Base-by-base conservation (phyloP, 805 yeast genomes). In the Ogataea naganishii region DNA sequence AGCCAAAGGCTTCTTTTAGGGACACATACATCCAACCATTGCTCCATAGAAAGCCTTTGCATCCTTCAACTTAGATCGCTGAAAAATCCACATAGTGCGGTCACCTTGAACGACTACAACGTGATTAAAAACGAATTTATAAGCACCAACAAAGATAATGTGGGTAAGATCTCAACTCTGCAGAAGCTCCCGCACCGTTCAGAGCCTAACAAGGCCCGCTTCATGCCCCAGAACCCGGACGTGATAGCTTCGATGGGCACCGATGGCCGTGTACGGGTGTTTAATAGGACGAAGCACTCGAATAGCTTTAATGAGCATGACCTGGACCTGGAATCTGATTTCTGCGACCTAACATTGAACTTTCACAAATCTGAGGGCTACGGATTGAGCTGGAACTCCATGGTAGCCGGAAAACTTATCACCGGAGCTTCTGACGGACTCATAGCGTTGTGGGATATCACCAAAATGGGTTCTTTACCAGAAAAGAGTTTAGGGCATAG, bases 211-310 rank as follows among this genome's bases (percentile, higher is more conserved):
- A 69, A 72, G 37, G 76, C 81, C 0, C 63, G 79, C 21, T 72
- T 70, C 44, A 72, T 82, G 75, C 94, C 95, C 0, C 89, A 80
- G 41, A 88, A 88, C 44, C 92, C 92, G 2, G 92, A 86, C 45
- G 46, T 88, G 5, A 64, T 88, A 5, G 84, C 88, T 2, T 69
- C 85, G 13, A 72, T 76, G 7, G 73, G 81, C 24, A 72, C 79
- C 24, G 50, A 58, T 19, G 96, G 96, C 1, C 60, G 67, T 10
- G 60, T 79, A 9, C 72, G 66, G 30, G 56, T 88, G 4, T 83
- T 77, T 52, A 94, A 88, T 51, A 65, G 92, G 41, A 86, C 96
- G 0, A 85, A 83, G 49, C 94, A 84, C 50, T 66, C 85, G 10
- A 53, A 50, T 29, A 46, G 37, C 20, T 53, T 36, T 24, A 32